A percentile compares a stretch with the other conserved stretches of the same genome.
phyloP scores from a whole-genome alignment of 1,139 yeast genomes.

The Protomyces macrosporus region DNA sequence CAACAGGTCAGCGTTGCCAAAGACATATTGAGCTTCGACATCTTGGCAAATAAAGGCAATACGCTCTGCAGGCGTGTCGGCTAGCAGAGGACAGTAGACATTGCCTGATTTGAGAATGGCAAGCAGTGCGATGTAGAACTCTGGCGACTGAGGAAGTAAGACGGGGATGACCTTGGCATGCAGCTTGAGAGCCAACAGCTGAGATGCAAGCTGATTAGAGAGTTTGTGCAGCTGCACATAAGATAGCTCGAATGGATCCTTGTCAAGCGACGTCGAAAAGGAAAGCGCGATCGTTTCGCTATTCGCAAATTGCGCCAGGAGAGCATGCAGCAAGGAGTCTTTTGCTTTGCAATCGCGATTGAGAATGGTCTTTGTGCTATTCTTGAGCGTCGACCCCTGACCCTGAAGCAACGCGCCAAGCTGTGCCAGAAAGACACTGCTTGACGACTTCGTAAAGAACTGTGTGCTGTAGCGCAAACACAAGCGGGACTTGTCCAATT shows the following conservation, averaged over 20 bases:
- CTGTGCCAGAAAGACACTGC: not conserved
- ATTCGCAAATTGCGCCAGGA: not conserved
- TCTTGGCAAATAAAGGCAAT: conserved; percentile 30
- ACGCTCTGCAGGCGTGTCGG: conserved; percentile 30
- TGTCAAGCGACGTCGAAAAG: not conserved
- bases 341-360: not conserved
- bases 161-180: conserved; percentile 29
- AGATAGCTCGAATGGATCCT: not conserved
- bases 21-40: conserved; percentile 27
- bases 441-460: not conserved
- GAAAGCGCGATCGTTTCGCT: not conserved
- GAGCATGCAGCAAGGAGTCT: conserved; percentile 1
- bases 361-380: not conserved
- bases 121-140: conserved; percentile 31
- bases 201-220: conserved; percentile 2
- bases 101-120: conserved; percentile 33
- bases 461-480: not conserved
- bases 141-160: conserved; percentile 30
- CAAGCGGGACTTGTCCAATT: not conserved
- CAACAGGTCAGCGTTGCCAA: conserved; percentile 9
- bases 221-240: conserved; percentile 2
- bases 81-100: conserved; percentile 33
- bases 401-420: not conserved
- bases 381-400: not conserved
- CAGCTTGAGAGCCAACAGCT: not conserved